Conservation (phyloP, 2,329 filamentous ascomycete species). For the Epichloe sp. region DNA sequence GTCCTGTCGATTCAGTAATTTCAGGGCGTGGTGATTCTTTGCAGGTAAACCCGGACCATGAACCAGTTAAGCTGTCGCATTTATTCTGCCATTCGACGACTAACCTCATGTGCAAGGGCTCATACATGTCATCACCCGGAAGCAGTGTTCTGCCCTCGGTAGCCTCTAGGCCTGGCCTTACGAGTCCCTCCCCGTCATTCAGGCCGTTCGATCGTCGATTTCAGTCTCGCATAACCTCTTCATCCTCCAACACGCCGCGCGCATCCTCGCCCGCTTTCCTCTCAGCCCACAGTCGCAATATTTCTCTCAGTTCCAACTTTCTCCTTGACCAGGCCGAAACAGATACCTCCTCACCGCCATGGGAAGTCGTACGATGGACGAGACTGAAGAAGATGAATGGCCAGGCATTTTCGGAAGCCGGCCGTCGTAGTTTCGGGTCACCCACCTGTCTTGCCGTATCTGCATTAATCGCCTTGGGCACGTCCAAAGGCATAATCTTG, state of each 20-base stretch:
- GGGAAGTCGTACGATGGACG: conserved; percentile 96
- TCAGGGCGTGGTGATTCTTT: conserved; percentile 74
- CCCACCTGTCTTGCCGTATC: conserved; percentile 85
- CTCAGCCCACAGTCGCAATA: conserved; percentile 64
- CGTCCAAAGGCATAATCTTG: conserved; percentile 84
- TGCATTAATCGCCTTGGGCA: conserved; percentile 78
- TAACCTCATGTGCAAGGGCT: conserved; percentile 35
- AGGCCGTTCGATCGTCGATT: conserved; percentile 92
- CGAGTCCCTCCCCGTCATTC: conserved; percentile 67
- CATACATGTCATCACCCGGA: conserved; percentile 50
- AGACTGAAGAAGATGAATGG: conserved; percentile 78
- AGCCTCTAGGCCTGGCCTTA: conserved; percentile 50
- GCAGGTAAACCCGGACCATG: conserved; percentile 40
- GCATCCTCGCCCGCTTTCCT: conserved; percentile 67
- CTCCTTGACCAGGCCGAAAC: conserved; percentile 47
- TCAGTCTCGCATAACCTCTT: conserved; percentile 65
- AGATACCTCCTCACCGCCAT: conserved; percentile 66
- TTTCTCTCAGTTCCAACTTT: conserved; percentile 62
- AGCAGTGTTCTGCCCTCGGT: conserved; percentile 62
- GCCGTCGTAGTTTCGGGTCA: conserved; percentile 81
- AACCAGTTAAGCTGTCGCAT: background rate
- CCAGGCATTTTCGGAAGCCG: conserved; percentile 84
- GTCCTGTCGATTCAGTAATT: conserved; percentile 52
- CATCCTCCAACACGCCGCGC: conserved; percentile 44
- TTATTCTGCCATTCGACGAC: background rate